Base-by-base conservation (phyloP, 768 basidiomycete genomes). In the Psilocybe cyanescens region DNA sequence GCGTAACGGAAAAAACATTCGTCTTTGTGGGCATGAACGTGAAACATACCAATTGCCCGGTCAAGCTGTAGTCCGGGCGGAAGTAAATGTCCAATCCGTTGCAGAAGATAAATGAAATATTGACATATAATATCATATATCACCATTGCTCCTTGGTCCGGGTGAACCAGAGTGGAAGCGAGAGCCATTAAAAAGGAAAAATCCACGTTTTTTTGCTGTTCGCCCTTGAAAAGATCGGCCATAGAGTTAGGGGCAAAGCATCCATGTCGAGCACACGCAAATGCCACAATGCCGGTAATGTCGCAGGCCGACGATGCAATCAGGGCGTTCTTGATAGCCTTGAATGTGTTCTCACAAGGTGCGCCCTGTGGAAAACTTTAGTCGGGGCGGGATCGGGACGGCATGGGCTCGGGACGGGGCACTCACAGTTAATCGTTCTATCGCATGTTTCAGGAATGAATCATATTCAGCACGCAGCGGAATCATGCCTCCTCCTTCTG, bases 1-100 rank as follows among this genome's bases (percentile, higher is more conserved):
- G 68, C 60, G 61, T 61, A 79, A 0, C 70, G 48, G 6, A 68
- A 49, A 12, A 67, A 69, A 54, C 75, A 76, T 31, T 74, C 29
- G 0, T 66, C 56, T 5, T 65, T 60, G 61, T 74, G 70, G 0
- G 50, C 72, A 52, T 73, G 72, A 0, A 74, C 63, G 47, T 74
- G 70, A 58, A 70, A 73, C 2, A 71, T 50, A 0, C 72, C 67
- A 12, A 74, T 72, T 2, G 61, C 69, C 0, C 41, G 47, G 0
- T 61, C 44, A 17, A 74, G 33, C 3, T 24, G 37, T 1, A 53
- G 44, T 4, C 30, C 52, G 28, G 31, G 7, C 6, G 52, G 58
- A 8, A 59, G 52, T 7, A 7, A 6, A 2, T 54, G 3, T 11
- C 29, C 16, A 2, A 57, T 45, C 1, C 55, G 30, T 8, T 47